Evolutionary conservation across 768 basidiomycete genomes (phyloP), one percentile per base, ranked within the genome.

Genomic region (Pleurotus sapidus): DNA sequence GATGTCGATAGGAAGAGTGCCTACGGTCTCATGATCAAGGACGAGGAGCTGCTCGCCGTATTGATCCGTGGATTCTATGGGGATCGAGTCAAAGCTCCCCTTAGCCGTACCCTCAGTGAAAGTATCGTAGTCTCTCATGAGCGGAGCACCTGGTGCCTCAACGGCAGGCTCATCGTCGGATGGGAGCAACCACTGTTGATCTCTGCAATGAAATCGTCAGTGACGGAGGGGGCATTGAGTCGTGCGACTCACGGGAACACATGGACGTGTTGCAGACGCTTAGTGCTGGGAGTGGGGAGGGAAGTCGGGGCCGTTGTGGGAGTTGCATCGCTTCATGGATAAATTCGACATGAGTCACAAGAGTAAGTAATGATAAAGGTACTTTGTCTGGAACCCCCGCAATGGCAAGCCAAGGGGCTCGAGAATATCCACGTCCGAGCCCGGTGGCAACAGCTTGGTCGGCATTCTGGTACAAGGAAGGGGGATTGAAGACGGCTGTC

Each of bases 91-190:
- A 67, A 82, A 83, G 59, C 80, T 80, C 46, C 83, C 82, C 57
- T 70, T 67, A 14, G 74, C 76, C 7, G 79, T 81, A 30, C 83
- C 83, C 47, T 84, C 82, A n/a, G 81, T 82, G 71, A 85, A 85
- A 55, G 81, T 78, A 59, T 84, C 83, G 30, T 77, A 65, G 64
- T 85, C 84, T 67, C 80, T 83, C 63, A 85, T 63, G 57, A 74
- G 64, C 8, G 83, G 84, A 25, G 84, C 80, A 3, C 67, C 72
- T 15, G 80, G 77, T 37, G 70, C 63, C 55, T 67, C 60, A 54
- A 74, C 64, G 43, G 63, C 60, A 25, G 59, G 59, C 37, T 70
- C 67, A 50, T 55, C 27, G 18, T 38, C 60, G n/a, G 61, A 51
- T 64, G 64, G 63, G 24, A 60, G 57, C 54, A 46, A 50, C 65